Conservation (phyloP, 169 alveolate genomes). For the Babesia bovis region DNA sequence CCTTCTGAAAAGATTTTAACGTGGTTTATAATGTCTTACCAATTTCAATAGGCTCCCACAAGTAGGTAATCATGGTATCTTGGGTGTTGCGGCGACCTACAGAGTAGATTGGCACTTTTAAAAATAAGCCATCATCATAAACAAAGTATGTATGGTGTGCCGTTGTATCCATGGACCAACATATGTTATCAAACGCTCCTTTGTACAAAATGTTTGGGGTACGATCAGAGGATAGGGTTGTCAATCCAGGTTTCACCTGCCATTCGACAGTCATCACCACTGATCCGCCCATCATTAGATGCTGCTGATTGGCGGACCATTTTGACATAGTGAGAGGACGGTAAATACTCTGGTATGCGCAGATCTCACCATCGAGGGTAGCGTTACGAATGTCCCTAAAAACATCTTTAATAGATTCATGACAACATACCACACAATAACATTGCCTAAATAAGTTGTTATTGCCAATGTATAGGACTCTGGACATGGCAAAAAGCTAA, state of each 20-base stretch:
- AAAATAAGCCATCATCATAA: conserved; percentile 50
- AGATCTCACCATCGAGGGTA: conserved; percentile 35
- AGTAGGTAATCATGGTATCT: conserved; percentile 11
- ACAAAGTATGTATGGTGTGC: conserved; percentile 6
- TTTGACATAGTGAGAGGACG: conserved; percentile 26
- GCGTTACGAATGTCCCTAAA: conserved; percentile 48
- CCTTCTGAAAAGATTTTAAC: not conserved
- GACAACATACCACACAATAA: conserved; percentile 39
- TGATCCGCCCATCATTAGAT: conserved; percentile 24
- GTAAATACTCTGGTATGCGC: conserved; percentile 34
- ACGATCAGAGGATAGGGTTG: conserved; percentile 22
- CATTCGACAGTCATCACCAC: conserved; percentile 42
- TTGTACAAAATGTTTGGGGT: not conserved
- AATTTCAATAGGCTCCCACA: conserved; percentile 24
- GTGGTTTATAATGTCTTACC: not conserved
- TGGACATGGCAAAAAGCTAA: conserved; percentile 33
- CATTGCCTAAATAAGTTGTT: conserved; percentile 26
- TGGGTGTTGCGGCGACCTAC: conserved; percentile 11
- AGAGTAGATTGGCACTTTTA: conserved; percentile 4
- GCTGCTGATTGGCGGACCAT: conserved; percentile 38
- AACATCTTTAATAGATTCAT: not conserved
- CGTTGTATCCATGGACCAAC: conserved; percentile 50
- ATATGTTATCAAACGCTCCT: conserved; percentile 37
- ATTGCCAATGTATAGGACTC: conserved; percentile 43
- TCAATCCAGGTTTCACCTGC: conserved; percentile 22